Conservation (phyloP, 352 stramenopile genomes). For the Phytophthora cactorum region DNA sequence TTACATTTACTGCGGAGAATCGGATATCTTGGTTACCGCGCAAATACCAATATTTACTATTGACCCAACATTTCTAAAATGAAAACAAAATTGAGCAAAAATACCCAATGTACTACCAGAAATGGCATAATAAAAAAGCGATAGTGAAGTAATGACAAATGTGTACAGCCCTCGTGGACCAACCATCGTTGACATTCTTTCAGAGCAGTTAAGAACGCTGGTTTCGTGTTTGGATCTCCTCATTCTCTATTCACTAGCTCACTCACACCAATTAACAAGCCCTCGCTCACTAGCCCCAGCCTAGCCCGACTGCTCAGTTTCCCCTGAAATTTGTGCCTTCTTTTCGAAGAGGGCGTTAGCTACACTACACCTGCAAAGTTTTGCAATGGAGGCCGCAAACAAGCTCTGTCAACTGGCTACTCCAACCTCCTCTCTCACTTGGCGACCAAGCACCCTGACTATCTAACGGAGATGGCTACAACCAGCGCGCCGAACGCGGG, state of each 20-base stretch:
- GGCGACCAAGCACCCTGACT: background rate
- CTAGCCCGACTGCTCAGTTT: too few species aligned
- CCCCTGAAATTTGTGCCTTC: background rate
- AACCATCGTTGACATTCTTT: background rate
- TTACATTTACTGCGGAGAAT: slow-evolving; percentile 3
- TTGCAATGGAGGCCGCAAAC: background rate
- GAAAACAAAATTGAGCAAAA: background rate
- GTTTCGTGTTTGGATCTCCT: background rate
- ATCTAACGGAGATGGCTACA: background rate
- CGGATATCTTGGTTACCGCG: slow-evolving; percentile 4
- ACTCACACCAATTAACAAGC: background rate
- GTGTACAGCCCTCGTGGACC: background rate
- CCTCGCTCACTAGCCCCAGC: too few species aligned
- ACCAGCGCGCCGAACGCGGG: background rate
- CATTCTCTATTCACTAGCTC: slow-evolving; percentile 1
- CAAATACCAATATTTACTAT: too few species aligned
- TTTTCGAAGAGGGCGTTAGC: background rate
- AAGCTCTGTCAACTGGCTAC: background rate
- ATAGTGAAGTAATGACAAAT: background rate
- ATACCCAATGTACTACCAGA: background rate
- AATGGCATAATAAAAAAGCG: background rate
- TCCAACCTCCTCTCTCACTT: background rate
- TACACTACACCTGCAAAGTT: background rate
- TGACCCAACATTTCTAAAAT: background rate
- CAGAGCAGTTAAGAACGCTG: background rate